Percentiles rank a stretch among this genome's conserved stretches.
These are phyloP conservation scores for Xylaria sp. DNA, from an alignment of 2,329 filamentous ascomycete genomes.

Conservation along the genomic window DNA sequence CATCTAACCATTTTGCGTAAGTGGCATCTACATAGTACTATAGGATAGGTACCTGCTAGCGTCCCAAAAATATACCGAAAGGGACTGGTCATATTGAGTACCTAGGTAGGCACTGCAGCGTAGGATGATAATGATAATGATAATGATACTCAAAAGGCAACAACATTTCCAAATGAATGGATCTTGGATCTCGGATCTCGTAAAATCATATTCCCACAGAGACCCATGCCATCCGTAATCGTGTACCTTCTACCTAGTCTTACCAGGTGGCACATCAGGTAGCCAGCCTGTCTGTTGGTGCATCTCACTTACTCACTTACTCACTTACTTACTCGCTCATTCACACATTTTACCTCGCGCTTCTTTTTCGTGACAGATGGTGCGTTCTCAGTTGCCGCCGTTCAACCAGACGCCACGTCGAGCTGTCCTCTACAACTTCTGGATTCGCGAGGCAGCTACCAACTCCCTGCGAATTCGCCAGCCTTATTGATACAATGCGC, in stretches of 20 bases:
- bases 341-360: neutral
- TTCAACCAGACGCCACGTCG: slow-evolving; percentile 10
- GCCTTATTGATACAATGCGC: slow-evolving; percentile 32
- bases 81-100: neutral
- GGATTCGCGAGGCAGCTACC: slow-evolving; percentile 4
- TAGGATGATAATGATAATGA: neutral
- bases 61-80: too few relatives aligned
- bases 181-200: slow-evolving; percentile 4
- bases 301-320: slow-evolving; percentile 7
- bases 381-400: slow-evolving; percentile 8
- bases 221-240: slow-evolving; percentile 19
- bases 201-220: slow-evolving; percentile 12
- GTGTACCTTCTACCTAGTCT: neutral
- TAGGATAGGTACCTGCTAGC: neutral
- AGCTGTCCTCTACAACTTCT: slow-evolving; percentile 33
- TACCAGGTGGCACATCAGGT: slow-evolving; percentile 15
- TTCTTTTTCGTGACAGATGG: slow-evolving; percentile 13
- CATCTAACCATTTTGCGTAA: neutral
- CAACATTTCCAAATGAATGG: slow-evolving; percentile 22
- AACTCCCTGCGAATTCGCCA: neutral
- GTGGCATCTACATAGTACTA: neutral
- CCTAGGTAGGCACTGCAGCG: neutral
- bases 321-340: neutral
- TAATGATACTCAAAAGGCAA: slow-evolving; percentile 20
- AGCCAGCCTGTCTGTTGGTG: slow-evolving; percentile 1